phyloP scores from a whole-genome alignment of 129 eudicot genomes.

The Flaveria trinervia region DNA sequence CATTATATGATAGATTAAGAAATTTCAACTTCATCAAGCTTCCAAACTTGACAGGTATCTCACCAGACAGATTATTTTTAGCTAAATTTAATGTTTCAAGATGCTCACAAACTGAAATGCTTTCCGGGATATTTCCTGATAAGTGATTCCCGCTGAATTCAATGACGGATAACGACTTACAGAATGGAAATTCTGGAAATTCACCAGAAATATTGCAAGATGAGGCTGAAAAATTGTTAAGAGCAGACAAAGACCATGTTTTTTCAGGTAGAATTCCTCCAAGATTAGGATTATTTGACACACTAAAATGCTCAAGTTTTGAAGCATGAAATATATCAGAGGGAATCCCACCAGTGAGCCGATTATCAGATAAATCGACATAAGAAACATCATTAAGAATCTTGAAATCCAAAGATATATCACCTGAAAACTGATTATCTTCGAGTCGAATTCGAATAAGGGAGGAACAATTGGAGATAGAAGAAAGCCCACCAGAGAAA shows the following conservation, averaged over 20 bases:
- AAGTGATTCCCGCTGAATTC: constrained; percentile 60
- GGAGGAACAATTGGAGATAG: constrained; percentile 76
- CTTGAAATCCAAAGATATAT: constrained; percentile 53
- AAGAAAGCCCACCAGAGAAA: constrained; percentile 68
- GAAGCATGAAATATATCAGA: constrained; percentile 52
- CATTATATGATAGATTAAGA: constrained; percentile 76
- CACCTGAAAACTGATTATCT: constrained; percentile 78
- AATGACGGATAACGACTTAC: constrained; percentile 54
- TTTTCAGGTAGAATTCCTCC: constrained; percentile 73
- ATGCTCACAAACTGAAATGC: constrained; percentile 52
- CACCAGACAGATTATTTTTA: constrained; percentile 63
- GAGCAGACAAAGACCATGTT: constrained; percentile 60
- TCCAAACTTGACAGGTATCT: constrained; percentile 53
- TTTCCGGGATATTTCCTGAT: constrained; percentile 61
- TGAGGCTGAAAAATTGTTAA: constrained; percentile 70
- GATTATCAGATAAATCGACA: constrained; percentile 54
- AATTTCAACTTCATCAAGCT: constrained; percentile 47
- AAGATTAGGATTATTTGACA: constrained; percentile 69
- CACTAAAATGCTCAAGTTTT: constrained; percentile 70
- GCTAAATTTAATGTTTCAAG: constrained; percentile 60
- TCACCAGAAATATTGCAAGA: constrained; percentile 70
- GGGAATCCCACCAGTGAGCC: constrained; percentile 65
- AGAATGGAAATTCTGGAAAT: constrained; percentile 59
- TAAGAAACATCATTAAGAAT: constrained; percentile 50
- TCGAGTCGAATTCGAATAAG: constrained; percentile 82